Percentiles rank a stretch among this genome's conserved stretches.
Conservation (phyloP, 495 filamentous ascomycete genomes). For the Aspergillus heteromorphus region DNA sequence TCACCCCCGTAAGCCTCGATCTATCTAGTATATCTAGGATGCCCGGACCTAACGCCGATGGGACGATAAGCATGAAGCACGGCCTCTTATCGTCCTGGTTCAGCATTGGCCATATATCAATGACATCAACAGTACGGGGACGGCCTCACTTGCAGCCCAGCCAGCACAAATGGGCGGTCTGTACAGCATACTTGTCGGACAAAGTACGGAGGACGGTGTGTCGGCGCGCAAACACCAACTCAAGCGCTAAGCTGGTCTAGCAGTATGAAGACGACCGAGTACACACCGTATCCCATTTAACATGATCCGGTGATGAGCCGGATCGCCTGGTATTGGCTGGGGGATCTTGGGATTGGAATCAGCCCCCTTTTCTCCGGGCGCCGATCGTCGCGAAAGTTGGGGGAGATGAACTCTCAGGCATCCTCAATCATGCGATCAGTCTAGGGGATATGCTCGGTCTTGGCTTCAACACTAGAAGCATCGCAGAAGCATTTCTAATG, state of each 20-base stretch:
- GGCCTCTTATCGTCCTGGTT: not conserved
- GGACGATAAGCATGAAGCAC: conserved; percentile 3
- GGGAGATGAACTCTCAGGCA: not conserved
- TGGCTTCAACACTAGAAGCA: conserved; percentile 34
- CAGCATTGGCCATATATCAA: conserved; percentile 2
- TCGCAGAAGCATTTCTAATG: conserved; percentile 25
- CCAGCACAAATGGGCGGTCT: not conserved
- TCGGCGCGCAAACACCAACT: not conserved
- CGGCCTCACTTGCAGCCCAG: not conserved
- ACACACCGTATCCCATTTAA: not conserved
- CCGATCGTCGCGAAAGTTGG: not conserved
- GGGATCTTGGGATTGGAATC: not conserved
- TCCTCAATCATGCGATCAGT: conserved; percentile 1
- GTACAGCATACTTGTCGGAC: not conserved
- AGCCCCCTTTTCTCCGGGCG: not conserved
- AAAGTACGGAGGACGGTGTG: not conserved
- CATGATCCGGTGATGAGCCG: not conserved
- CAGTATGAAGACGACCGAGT: not conserved
- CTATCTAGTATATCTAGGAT: conserved; percentile 4
- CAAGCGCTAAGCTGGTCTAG: not conserved
- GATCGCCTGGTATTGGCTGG: not conserved
- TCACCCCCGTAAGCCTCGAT: not conserved
- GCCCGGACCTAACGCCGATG: not conserved
- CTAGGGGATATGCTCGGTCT: conserved; percentile 22
- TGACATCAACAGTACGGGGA: not conserved